phyloP scores from a whole-genome alignment of 1,284 basidiomycete species.

The Malassezia nana region DNA sequence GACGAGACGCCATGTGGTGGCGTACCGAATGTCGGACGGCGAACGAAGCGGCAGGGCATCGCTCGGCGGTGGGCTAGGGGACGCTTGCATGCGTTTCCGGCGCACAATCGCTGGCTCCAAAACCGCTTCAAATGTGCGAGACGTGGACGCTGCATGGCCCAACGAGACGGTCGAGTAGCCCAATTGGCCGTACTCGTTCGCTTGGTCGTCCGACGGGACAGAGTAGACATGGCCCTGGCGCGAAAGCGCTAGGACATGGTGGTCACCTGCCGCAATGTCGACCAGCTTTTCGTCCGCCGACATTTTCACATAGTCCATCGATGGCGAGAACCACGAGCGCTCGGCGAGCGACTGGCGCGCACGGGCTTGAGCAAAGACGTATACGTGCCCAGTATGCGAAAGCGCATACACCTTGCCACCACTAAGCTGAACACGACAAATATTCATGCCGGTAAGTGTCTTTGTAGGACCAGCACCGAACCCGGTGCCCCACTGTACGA shows the following conservation, averaged over 20 bases:
- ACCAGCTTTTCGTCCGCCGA: conserved; percentile 23
- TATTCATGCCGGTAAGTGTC: conserved; percentile 41
- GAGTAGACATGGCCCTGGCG: conserved; percentile 70
- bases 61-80: background rate
- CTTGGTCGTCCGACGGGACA: conserved; percentile 64
- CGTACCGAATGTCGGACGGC: conserved; percentile 56
- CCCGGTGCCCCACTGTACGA: conserved; percentile 46
- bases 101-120: conserved; percentile 37
- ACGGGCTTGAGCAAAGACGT: conserved; percentile 33
- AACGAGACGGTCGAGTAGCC: conserved; percentile 51
- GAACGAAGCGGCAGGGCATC: conserved; percentile 21
- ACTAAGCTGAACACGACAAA: conserved; percentile 35
- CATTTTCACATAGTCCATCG: conserved; percentile 16
- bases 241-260: conserved; percentile 77
- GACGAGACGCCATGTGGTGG: conserved; percentile 66
- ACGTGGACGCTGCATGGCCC: conserved; percentile 28
- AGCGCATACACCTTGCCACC: conserved; percentile 41
- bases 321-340: conserved; percentile 23
- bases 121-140: conserved; percentile 35
- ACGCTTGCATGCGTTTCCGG: conserved; percentile 9
- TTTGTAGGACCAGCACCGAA: conserved; percentile 35
- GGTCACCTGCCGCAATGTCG: conserved; percentile 53
- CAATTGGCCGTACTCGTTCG: conserved; percentile 78
- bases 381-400: conserved; percentile 37
- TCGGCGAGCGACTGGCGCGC: conserved; percentile 22